These are phyloP conservation scores for Coemansia sp. DNA, from an alignment of 192 early-diverging fungal species.

Conservation along the genomic window DNA sequence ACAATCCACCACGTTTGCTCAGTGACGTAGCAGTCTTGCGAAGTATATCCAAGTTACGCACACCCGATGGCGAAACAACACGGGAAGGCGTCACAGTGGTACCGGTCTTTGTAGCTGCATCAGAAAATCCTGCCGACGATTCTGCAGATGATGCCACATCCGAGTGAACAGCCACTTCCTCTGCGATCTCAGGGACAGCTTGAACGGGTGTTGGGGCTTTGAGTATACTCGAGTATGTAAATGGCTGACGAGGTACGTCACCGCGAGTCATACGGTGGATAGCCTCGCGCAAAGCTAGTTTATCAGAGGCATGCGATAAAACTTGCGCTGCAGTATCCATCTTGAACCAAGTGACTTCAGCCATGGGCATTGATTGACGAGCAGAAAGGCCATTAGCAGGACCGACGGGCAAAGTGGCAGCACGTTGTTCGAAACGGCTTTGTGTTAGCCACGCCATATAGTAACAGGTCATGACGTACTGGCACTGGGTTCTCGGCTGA, in stretches of 20 bases:
- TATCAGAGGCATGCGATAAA: constrained; percentile 46
- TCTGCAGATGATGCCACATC: constrained; percentile 6
- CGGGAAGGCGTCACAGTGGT: background rate
- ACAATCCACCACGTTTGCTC: constrained; percentile 37
- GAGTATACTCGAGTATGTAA: constrained; percentile 18
- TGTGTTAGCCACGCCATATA: constrained; percentile 51
- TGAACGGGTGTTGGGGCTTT: background rate
- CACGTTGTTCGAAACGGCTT: constrained; percentile 37
- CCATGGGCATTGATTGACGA: constrained; percentile 14
- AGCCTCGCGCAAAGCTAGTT: constrained; percentile 39
- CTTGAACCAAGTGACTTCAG: constrained; percentile 55
- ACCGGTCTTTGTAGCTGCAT: constrained; percentile 35
- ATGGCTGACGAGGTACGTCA: constrained; percentile 15
- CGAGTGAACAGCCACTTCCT: background rate
- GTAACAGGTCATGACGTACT: constrained; percentile 48
- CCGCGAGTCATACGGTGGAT: constrained; percentile 39
- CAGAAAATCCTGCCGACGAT: constrained; percentile 17
- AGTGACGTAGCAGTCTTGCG: constrained; percentile 47
- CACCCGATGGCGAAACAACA: background rate
- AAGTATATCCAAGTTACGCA: constrained; percentile 42
- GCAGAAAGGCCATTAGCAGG: constrained; percentile 12
- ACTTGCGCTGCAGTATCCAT: constrained; percentile 53
- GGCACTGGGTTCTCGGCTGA: constrained; percentile 8
- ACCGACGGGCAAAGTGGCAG: constrained; percentile 36
- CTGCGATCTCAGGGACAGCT: background rate